phyloP scores from a whole-genome alignment of 768 basidiomycete genomes.

The Panellus pusillus region DNA sequence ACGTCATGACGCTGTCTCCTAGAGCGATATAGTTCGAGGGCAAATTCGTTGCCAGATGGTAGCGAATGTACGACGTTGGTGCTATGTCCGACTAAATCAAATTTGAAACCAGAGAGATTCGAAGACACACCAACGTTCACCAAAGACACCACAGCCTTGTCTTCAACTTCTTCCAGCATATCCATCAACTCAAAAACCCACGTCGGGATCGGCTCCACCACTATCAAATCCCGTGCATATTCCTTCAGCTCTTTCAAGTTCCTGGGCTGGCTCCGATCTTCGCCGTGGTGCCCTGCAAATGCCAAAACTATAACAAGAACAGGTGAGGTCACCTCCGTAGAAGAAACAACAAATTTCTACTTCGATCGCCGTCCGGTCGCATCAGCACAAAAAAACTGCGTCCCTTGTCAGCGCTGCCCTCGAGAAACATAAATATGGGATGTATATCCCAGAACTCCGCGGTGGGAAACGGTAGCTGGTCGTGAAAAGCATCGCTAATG shows the following conservation, averaged over 20 bases:
- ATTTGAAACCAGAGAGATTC: not conserved
- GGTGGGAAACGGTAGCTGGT: conserved; percentile 18
- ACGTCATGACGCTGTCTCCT: conserved; percentile 35
- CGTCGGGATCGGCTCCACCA: conserved; percentile 23
- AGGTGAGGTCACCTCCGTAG: not conserved
- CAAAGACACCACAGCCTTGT: conserved; percentile 1
- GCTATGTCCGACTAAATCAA: conserved; percentile 15
- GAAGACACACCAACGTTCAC: conserved; percentile 7
- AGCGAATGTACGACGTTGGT: conserved; percentile 25
- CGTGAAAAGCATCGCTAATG: conserved; percentile 9
- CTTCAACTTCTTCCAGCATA: conserved; percentile 27
- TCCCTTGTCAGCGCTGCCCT: conserved; percentile 12
- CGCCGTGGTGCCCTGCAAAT: conserved; percentile 8
- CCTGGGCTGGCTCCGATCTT: conserved; percentile 7
- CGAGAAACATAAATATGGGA: conserved; percentile 6
- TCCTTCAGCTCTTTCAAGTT: conserved; percentile 16
- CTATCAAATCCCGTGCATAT: conserved; percentile 9
- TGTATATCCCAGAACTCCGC: conserved; percentile 9
- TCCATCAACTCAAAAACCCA: conserved; percentile 29
- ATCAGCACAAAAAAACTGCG: conserved; percentile 11
- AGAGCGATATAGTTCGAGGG: conserved; percentile 35
- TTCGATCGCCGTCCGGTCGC: not conserved
- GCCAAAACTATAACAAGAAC: conserved; percentile 5
- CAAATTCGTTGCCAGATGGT: conserved; percentile 26
- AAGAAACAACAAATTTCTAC: not conserved